These are phyloP conservation scores for Cystobasidiaceae sp. DNA, from an alignment of 1,284 basidiomycete genomes.

Conservation along the genomic window DNA sequence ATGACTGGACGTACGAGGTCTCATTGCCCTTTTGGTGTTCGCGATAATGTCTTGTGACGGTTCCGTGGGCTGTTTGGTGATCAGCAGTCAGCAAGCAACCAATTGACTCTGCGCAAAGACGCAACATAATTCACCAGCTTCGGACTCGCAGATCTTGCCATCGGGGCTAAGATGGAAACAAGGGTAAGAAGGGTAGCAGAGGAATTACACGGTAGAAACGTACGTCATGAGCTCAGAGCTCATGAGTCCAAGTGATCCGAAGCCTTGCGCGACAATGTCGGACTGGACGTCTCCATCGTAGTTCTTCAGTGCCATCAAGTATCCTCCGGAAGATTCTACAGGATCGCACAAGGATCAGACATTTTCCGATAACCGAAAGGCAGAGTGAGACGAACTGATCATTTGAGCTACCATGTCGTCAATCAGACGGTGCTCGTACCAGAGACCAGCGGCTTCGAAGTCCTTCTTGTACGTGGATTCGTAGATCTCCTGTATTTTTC, in stretches of 20 bases:
- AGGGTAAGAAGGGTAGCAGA: not conserved
- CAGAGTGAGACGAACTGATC: no score
- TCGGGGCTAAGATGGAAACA: conserved; percentile 89
- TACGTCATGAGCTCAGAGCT: conserved; percentile 14
- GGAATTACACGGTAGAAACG: not conserved
- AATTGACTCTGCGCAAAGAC: no score
- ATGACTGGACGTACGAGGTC: no score
- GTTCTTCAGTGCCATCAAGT: conserved; percentile 92
- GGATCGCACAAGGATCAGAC: no score
- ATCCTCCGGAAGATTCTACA: conserved; percentile 92
- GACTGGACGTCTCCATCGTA: conserved; percentile 85
- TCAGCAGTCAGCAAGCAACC: no score
- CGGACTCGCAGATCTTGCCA: conserved; percentile 81
- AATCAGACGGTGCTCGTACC: conserved; percentile 88
- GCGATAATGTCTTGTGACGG: conserved; percentile 86
- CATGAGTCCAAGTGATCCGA: conserved; percentile 12
- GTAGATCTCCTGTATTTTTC: no score
- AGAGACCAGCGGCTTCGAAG: conserved; percentile 77
- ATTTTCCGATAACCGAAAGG: no score
- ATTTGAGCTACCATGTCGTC: conserved; percentile 65
- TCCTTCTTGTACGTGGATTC: conserved; percentile 65
- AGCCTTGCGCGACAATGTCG: conserved; percentile 33
- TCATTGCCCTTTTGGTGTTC: conserved; percentile 89
- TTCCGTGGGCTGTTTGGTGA: conserved; percentile 58
- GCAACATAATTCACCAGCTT: no score